phyloP scores from a whole-genome alignment of 2,329 filamentous ascomycete genomes.

The Epichloe brachyelytri region DNA sequence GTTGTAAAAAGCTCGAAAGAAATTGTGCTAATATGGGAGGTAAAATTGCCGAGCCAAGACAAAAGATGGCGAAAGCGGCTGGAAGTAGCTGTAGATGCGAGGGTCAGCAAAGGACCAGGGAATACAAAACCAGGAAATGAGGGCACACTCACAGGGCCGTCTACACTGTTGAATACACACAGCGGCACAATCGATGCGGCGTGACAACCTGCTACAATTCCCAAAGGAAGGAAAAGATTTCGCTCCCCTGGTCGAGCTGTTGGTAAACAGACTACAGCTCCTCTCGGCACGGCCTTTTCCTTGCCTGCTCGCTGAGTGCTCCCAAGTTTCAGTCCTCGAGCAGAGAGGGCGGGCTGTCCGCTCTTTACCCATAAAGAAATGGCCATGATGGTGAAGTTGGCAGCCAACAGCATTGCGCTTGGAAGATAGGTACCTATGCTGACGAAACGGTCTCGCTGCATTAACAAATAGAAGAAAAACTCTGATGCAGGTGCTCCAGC shows the following conservation, averaged over 20 bases:
- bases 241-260: slow-evolving; percentile 35
- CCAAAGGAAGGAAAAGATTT: slow-evolving; percentile 59
- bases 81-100: slow-evolving; percentile 38
- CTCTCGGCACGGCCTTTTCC: slow-evolving; percentile 12
- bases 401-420: slow-evolving; percentile 91
- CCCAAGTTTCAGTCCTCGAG: neutral
- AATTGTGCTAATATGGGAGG: slow-evolving; percentile 43
- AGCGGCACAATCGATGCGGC: slow-evolving; percentile 69
- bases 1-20: slow-evolving; percentile 39
- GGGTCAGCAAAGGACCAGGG: slow-evolving; percentile 3
- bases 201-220: slow-evolving; percentile 59
- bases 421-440: slow-evolving; percentile 97
- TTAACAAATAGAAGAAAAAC: slow-evolving; percentile 98
- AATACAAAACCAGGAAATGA: neutral
- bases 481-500: slow-evolving; percentile 92
- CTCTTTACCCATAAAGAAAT: slow-evolving; percentile 90
- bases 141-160: slow-evolving; percentile 43
- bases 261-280: slow-evolving; percentile 14
- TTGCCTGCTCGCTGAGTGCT: neutral
- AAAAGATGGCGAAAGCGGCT: slow-evolving; percentile 45
- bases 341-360: slow-evolving; percentile 35
- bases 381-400: slow-evolving; percentile 90
- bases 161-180: slow-evolving; percentile 70
- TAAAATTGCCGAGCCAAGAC: slow-evolving; percentile 39
- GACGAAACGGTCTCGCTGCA: slow-evolving; percentile 85